These are phyloP conservation scores for Microdochium paspali DNA, from an alignment of 2,329 filamentous ascomycete genomes.

Conservation along the genomic window DNA sequence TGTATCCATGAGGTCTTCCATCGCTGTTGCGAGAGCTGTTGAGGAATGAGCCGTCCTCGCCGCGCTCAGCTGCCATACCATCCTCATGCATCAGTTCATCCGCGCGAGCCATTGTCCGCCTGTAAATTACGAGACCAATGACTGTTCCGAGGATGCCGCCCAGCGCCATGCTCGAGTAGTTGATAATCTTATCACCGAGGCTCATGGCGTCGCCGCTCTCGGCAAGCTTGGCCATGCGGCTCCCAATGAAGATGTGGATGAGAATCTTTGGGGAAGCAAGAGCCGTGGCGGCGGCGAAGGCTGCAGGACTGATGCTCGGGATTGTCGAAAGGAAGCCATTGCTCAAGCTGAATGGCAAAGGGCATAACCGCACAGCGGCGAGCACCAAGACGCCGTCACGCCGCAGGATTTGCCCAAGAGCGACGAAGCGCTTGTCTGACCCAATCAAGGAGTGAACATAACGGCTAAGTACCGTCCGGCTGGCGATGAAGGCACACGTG, in stretches of 20 bases:
- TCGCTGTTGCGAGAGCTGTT: slow-evolving; percentile 1
- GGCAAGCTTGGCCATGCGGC: slow-evolving; percentile 71
- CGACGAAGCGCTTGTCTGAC: slow-evolving; percentile 77
- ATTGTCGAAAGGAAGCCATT: slow-evolving; percentile 95
- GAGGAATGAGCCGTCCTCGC: slow-evolving; percentile 5
- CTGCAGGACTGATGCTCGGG: slow-evolving; percentile 68
- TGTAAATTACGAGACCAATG: slow-evolving; percentile 82
- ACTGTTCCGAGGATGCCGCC: slow-evolving; percentile 61
- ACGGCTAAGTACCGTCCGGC: slow-evolving; percentile 64
- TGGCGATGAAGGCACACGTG: slow-evolving; percentile 69
- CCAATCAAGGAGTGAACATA: slow-evolving; percentile 78
- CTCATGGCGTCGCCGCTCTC: slow-evolving; percentile 80
- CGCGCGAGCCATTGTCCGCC: slow-evolving; percentile 54
- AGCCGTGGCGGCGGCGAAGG: slow-evolving; percentile 75
- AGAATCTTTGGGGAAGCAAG: slow-evolving; percentile 78
- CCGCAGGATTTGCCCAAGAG: slow-evolving; percentile 78
- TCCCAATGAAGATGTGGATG: slow-evolving; percentile 87
- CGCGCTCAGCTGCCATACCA: slow-evolving; percentile 20
- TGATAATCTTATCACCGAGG: slow-evolving; percentile 64
- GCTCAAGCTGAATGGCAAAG: slow-evolving; percentile 82
- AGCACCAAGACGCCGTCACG: slow-evolving; percentile 84
- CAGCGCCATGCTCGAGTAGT: slow-evolving; percentile 71
- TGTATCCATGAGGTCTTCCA: neutral
- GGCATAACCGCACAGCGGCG: slow-evolving; percentile 86
- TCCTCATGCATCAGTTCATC: slow-evolving; percentile 44